Evolutionary conservation across 225 moss, liverwort and hornwort genomes (phyloP), one percentile per base, ranked within the genome.

Genomic region (Neckera pumila): DNA sequence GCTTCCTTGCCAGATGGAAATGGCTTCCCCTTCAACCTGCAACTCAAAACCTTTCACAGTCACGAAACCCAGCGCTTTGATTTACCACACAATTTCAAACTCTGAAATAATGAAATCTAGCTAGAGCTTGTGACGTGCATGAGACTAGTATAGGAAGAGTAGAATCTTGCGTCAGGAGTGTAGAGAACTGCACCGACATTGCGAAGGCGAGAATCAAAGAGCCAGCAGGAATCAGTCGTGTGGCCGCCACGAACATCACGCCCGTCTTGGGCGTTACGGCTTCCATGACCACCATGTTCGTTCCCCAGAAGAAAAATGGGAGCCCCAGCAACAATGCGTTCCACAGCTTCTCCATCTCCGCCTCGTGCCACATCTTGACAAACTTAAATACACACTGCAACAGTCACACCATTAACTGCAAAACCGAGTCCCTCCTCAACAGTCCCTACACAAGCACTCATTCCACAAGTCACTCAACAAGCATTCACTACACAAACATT

Each of bases 251-350:
- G 85, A 97, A 96, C 95, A 96, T 91, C 18, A 95, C 93, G 28
- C 97, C 97, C 33, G 96, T 94, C 86, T 90, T 95, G 8, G 96
- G 95, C 72, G 95, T 90, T 79, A 97, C 88, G 5, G 88, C 94
- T 82, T 97, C 95, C 97, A 96, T 96, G 70, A 93, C 93, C 85
- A 97, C 97, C 97, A 96, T 97, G 40, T 94, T 95, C 20, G 95
- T 95, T 9, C 97, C 96, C 97, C 96, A 97, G 43, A 97, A 89
- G 81, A 96, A 97, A 63, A 97, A 97, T 4, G 95, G 97, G 49
- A 93, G 90, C 17, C 92, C 91, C 80, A 97, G 86, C 71, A 96
- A 36, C 58, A 94, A 54, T 7, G 89, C 92, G n/a, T 90, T 90
- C 25, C 84, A 61, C 40, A 95, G 28, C 80, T 47, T 84, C 77